A percentile compares a stretch with the other conserved stretches of the same genome.
These are phyloP conservation scores for Nannizzia gypsea DNA, from an alignment of 2,329 filamentous ascomycete species.

Conservation along the genomic window DNA sequence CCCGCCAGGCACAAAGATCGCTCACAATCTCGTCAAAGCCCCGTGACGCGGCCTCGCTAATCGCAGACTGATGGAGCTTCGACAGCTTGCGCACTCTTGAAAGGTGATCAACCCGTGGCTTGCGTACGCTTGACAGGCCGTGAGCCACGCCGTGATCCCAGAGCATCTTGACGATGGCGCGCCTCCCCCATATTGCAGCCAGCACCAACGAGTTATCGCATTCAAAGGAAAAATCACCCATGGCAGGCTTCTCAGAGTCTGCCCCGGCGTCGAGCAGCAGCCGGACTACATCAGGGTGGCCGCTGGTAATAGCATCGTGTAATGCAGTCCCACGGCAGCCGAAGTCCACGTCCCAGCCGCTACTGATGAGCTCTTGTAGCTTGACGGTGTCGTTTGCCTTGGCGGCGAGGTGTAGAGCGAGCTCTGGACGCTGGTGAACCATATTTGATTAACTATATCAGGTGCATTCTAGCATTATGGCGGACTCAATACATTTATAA, in stretches of 20 bases:
- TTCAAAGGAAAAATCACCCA: neutral
- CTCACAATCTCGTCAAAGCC: neutral
- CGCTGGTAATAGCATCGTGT: neutral
- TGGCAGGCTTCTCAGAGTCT: neutral
- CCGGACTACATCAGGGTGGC: neutral
- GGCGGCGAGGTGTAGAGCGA: neutral
- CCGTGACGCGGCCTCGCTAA: neutral
- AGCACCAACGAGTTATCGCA: neutral
- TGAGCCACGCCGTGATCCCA: slow-evolving; percentile 3
- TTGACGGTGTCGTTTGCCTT: neutral
- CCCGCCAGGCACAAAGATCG: neutral
- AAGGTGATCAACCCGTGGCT: neutral
- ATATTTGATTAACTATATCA: too few relatives aligned
- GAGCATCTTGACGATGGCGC: neutral
- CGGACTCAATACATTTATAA: too few relatives aligned
- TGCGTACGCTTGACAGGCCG: neutral
- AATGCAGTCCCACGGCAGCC: neutral
- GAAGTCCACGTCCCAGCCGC: neutral
- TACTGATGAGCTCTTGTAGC: neutral
- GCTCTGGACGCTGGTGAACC: neutral
- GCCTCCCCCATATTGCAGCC: neutral
- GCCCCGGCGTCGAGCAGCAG: neutral
- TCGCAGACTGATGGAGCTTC: neutral
- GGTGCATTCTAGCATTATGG: too few relatives aligned
- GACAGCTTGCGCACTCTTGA: neutral